Percentiles rank a stretch among this genome's conserved stretches.
Evolutionary conservation across 2,329 filamentous ascomycete species (phyloP).

Genomic region (Colletotrichum musicola): DNA sequence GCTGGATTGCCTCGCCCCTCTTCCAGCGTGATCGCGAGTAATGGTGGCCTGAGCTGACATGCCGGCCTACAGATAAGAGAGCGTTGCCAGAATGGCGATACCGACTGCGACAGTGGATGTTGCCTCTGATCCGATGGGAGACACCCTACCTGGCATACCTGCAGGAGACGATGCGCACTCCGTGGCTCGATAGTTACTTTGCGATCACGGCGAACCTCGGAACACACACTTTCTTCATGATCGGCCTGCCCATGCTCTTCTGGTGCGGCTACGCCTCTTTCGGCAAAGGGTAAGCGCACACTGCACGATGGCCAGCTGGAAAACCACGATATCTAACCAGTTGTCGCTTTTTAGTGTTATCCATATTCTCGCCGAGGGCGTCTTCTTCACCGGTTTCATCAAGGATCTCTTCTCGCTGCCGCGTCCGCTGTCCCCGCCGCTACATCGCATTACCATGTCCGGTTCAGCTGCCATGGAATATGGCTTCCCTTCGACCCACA

Average conservation of each 20-base stretch:
- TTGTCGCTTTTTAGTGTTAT: conserved; percentile 64
- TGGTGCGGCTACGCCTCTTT: conserved; percentile 92
- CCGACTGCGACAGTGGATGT: conserved; percentile 80
- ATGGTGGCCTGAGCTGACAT: conserved; percentile 26
- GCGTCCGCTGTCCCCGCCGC: conserved; percentile 88
- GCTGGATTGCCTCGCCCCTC: neutral
- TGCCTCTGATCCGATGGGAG: conserved; percentile 93
- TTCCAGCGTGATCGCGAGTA: conserved; percentile 24
- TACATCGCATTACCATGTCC: conserved; percentile 97
- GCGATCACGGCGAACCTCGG: conserved; percentile 95
- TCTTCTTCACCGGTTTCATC: conserved; percentile 91
- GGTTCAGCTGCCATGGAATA: conserved; percentile 95
- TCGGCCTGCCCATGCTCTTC: conserved; percentile 92
- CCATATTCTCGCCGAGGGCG: conserved; percentile 81
- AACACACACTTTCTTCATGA: conserved; percentile 99
- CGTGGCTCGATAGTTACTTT: conserved; percentile 94
- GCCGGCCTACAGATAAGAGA: conserved; percentile 74
- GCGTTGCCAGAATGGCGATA: conserved; percentile 92
- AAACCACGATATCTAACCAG: conserved; percentile 1
- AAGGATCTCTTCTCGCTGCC: conserved; percentile 96
- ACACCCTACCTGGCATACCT: conserved; percentile 92
- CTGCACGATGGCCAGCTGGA: neutral
- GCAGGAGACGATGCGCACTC: conserved; percentile 84
- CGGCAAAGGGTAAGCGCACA: conserved; percentile 82
- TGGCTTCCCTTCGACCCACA: conserved; percentile 96